Conservation (phyloP, 805 yeast species). For the Maudiozyma serrabonitensis region DNA sequence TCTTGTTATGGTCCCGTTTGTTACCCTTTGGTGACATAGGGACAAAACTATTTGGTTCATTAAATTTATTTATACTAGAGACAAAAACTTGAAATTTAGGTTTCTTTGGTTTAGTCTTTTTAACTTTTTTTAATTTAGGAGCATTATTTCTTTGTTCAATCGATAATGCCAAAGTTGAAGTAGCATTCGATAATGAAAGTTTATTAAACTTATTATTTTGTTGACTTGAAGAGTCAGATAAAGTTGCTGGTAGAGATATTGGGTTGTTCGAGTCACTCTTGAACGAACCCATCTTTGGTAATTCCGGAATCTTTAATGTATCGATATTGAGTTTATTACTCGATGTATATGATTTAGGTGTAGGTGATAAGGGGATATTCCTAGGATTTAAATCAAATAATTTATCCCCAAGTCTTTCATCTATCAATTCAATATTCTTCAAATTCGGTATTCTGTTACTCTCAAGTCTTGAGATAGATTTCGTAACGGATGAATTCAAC, state of each 20-base stretch:
- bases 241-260: not conserved
- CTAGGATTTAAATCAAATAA: slow-evolving; percentile 4
- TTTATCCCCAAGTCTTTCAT: slow-evolving; percentile 4
- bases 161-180: not conserved
- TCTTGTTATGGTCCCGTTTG: not conserved
- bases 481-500: slow-evolving; percentile 27
- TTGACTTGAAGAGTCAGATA: not conserved
- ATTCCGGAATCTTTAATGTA: slow-evolving; percentile 21
- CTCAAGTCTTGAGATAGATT: slow-evolving; percentile 18
- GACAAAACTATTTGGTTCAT: slow-evolving; percentile 7
- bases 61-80: slow-evolving; percentile 27
- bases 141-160: not conserved
- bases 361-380: slow-evolving; percentile 23
- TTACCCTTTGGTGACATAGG: slow-evolving; percentile 1
- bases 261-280: slow-evolving; percentile 12
- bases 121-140: slow-evolving; percentile 8
- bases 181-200: not conserved
- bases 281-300: slow-evolving; percentile 31
- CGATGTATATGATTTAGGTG: slow-evolving; percentile 18
- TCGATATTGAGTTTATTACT: slow-evolving; percentile 2
- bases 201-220: not conserved
- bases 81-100: slow-evolving; percentile 30
- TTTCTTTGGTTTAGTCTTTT: slow-evolving; percentile 18
- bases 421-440: slow-evolving; percentile 6
- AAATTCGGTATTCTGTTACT: slow-evolving; percentile 12